These are phyloP conservation scores for Fusarium sp. DNA, from an alignment of 2,329 filamentous ascomycete species.

Conservation along the genomic window DNA sequence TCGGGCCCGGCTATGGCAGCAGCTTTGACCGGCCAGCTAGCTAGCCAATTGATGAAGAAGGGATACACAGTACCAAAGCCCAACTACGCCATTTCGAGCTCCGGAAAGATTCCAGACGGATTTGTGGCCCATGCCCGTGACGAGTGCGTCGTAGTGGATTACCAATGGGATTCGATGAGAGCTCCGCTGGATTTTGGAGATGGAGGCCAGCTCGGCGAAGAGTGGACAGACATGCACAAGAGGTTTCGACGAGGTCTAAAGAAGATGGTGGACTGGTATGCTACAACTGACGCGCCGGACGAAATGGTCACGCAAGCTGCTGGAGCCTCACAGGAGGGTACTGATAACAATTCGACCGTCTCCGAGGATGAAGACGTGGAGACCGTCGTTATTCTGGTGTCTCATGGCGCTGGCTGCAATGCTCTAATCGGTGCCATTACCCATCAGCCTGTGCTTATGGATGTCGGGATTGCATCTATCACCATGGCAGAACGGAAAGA, in stretches of 20 bases:
- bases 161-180: conserved; percentile 94
- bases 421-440: conserved; percentile 92
- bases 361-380: conserved; percentile 73
- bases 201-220: conserved; percentile 88
- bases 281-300: conserved; percentile 62
- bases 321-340: conserved; percentile 41
- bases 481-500: conserved; percentile 82
- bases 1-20: conserved; percentile 49
- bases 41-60: conserved; percentile 43
- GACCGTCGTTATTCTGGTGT: conserved; percentile 86
- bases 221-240: conserved; percentile 96
- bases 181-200: conserved; percentile 83
- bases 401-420: conserved; percentile 96
- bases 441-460: conserved; percentile 88
- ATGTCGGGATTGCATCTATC: conserved; percentile 89
- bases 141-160: conserved; percentile 87
- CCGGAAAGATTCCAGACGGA: conserved; percentile 84
- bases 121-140: conserved; percentile 93
- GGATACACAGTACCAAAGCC: conserved; percentile 82
- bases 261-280: conserved; percentile 86
- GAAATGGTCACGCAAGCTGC: conserved; percentile 59
- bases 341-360: conserved; percentile 49
- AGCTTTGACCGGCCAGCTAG: conserved; percentile 50
- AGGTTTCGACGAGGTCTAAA: conserved; percentile 85
- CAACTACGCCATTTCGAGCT: conserved; percentile 82